phyloP scores from a whole-genome alignment of 139 green algal genomes.

The Pleodorina starrii region DNA sequence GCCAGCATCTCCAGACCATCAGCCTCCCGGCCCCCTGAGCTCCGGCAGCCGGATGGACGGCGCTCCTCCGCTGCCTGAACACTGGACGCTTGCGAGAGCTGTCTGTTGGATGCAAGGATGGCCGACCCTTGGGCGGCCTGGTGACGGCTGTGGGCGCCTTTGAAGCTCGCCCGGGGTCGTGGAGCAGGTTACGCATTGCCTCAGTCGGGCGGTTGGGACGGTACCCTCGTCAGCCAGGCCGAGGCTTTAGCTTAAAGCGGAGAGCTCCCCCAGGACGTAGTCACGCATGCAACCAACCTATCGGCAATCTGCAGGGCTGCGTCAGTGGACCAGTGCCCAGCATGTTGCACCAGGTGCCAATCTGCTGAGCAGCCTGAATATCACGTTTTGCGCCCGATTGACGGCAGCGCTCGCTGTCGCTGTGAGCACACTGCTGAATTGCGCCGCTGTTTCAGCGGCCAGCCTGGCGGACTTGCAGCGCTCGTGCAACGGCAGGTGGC shows the following conservation, averaged over 20 bases:
- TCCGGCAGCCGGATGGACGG: slow-evolving; percentile 28
- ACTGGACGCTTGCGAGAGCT: slow-evolving; percentile 45
- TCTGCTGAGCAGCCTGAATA: neutral
- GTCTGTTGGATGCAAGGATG: slow-evolving; percentile 44
- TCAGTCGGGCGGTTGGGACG: neutral
- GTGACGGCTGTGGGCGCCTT: slow-evolving; percentile 33
- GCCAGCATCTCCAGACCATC: slow-evolving; percentile 30
- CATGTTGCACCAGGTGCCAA: neutral
- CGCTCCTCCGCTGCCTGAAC: slow-evolving; percentile 28
- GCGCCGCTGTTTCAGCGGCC: neutral
- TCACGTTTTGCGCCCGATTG: neutral
- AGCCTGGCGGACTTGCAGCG: neutral
- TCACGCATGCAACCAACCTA: neutral
- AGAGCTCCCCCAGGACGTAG: neutral
- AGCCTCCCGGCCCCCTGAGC: slow-evolving; percentile 23
- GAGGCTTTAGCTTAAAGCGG: no score
- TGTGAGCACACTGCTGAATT: neutral
- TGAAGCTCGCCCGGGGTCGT: slow-evolving; percentile 36
- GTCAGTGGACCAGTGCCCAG: neutral
- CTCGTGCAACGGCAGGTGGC: neutral
- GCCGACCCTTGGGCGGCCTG: slow-evolving; percentile 23
- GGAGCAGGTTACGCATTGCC: slow-evolving; percentile 21
- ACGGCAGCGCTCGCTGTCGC: neutral
- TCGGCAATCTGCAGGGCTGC: neutral
- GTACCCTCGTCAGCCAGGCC: no score